A percentile compares a stretch with the other conserved stretches of the same genome.
phyloP scores from a whole-genome alignment of 164 flowering plant genomes.

The Magnolia kwangsiensis region DNA sequence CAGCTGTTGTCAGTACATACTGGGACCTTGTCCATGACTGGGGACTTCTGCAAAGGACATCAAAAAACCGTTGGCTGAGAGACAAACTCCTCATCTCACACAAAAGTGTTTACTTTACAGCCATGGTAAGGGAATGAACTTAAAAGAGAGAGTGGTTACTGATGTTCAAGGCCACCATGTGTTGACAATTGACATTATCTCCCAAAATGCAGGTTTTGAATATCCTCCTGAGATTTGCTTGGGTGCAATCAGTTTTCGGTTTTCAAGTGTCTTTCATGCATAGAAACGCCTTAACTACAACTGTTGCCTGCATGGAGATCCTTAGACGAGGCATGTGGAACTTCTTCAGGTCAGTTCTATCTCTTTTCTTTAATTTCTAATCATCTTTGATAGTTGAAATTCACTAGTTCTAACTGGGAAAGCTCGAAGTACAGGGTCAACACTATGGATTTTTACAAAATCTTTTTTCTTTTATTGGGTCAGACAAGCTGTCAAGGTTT shows the following conservation, averaged over 20 bases:
- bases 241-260: slow-evolving; percentile 58
- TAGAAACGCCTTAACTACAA: slow-evolving; percentile 27
- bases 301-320: slow-evolving; percentile 63
- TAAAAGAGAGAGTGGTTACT: too few species aligned
- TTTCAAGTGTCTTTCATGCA: slow-evolving; percentile 38
- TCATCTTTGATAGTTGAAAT: neutral
- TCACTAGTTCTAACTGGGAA: neutral
- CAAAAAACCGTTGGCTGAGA: slow-evolving; percentile 57
- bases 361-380: neutral
- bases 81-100: slow-evolving; percentile 57
- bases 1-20: slow-evolving; percentile 49
- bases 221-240: slow-evolving; percentile 58
- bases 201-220: slow-evolving; percentile 44
- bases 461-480: neutral
- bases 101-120: slow-evolving; percentile 53
- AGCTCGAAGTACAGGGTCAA: neutral
- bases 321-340: slow-evolving; percentile 81
- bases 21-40: slow-evolving; percentile 76
- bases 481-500: neutral
- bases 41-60: slow-evolving; percentile 62
- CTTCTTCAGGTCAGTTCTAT: slow-evolving; percentile 57
- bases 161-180: neutral
- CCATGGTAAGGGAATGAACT: slow-evolving; percentile 34
- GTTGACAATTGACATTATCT: neutral
- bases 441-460: neutral